phyloP scores from a whole-genome alignment of 176 grass and related monocot species.

The Coix lacrymajobi region DNA sequence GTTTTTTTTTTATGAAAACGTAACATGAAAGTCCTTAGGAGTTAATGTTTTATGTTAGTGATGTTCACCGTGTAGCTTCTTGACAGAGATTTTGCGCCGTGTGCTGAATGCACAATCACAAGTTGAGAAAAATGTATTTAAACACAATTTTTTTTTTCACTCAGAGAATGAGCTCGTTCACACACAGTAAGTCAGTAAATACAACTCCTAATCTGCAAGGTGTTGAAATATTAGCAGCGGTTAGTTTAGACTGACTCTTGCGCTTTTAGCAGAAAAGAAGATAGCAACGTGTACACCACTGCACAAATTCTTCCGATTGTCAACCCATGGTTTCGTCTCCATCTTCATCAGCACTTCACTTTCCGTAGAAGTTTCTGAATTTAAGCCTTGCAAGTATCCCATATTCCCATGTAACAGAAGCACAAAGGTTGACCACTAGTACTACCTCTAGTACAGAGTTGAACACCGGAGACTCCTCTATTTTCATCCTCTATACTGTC shows the following conservation, averaged over 20 bases:
- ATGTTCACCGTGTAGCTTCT: neutral
- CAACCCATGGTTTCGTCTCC: neutral
- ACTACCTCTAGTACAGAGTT: neutral
- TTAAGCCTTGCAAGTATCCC: neutral
- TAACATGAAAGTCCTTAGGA: neutral
- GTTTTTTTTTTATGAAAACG: neutral
- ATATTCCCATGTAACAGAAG: neutral
- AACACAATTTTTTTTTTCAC: neutral
- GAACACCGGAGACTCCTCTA: neutral
- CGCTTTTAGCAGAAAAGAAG: neutral
- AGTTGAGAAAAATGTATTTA: neutral
- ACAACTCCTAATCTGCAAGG: neutral
- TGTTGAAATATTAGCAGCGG: neutral
- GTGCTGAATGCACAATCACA: neutral
- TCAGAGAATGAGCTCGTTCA: neutral
- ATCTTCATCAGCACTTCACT: neutral
- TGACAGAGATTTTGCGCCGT: neutral
- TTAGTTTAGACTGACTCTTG: neutral
- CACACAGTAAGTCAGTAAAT: neutral
- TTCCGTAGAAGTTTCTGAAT: slow-evolving; percentile 8
- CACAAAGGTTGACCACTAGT: neutral
- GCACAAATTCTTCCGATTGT: neutral
- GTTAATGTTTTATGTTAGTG: neutral
- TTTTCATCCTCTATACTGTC: too few species aligned
- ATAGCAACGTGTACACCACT: neutral